Conservation (phyloP, 2,329 filamentous ascomycete genomes). For the Epichloe uncinata region DNA sequence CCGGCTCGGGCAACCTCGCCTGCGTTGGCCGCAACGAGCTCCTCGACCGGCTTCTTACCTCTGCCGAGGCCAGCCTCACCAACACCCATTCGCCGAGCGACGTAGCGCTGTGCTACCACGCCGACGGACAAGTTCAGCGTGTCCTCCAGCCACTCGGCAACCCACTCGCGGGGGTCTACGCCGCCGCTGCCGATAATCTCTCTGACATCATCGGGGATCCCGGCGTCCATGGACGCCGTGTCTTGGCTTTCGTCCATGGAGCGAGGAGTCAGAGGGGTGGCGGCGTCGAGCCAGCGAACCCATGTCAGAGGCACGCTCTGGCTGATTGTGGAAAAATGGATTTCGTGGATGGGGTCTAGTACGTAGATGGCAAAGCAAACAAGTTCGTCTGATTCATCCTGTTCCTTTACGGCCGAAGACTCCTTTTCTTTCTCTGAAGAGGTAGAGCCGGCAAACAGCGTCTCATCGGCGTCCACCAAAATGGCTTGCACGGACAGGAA, state of each 20-base stretch:
- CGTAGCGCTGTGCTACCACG: constrained; percentile 85
- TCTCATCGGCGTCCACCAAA: constrained; percentile 45
- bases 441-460: constrained; percentile 52
- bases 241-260: constrained; percentile 34
- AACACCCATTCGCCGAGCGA: constrained; percentile 89
- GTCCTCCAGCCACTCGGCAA: constrained; percentile 95
- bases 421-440: constrained; percentile 41
- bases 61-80: constrained; percentile 59
- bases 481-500: constrained; percentile 94
- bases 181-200: constrained; percentile 65
- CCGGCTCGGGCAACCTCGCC: constrained; percentile 49
- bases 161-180: constrained; percentile 92
- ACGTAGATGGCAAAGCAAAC: constrained; percentile 68
- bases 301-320: constrained; percentile 76
- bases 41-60: constrained; percentile 47
- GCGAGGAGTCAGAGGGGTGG: constrained; percentile 40
- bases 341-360: constrained; percentile 80
- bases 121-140: constrained; percentile 64
- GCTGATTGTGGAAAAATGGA: constrained; percentile 71
- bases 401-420: constrained; percentile 36
- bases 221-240: constrained; percentile 18
- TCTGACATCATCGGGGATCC: constrained; percentile 66
- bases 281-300: constrained; percentile 82
- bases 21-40: constrained; percentile 40
- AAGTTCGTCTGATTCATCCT: constrained; percentile 43